These are phyloP conservation scores for Aaosphaeria arxii DNA, from an alignment of 2,329 filamentous ascomycete species.

Conservation along the genomic window DNA sequence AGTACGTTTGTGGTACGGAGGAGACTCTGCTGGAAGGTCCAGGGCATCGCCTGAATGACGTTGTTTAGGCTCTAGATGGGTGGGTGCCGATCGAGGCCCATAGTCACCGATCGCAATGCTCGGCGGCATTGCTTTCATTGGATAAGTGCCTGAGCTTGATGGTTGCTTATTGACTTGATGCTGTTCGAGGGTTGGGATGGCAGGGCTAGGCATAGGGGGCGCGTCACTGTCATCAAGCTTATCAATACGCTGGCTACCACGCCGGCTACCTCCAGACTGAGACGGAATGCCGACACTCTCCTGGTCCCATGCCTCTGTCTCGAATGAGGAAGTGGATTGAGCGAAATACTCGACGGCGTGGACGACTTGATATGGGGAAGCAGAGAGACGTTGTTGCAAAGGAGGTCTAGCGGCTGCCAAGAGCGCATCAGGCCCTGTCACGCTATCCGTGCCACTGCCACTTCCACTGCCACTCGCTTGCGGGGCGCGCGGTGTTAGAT, in stretches of 20 bases:
- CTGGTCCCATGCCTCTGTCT: slow-evolving; percentile 26
- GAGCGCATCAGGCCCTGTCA: no score
- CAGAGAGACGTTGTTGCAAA: slow-evolving; percentile 10
- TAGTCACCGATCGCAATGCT: neutral
- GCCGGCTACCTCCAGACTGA: slow-evolving; percentile 20
- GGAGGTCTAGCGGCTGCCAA: slow-evolving; percentile 5
- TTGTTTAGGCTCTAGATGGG: no score
- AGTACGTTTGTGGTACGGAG: slow-evolving; percentile 14
- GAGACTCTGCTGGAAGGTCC: neutral
- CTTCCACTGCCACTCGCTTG: no score
- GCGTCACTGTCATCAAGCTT: slow-evolving; percentile 19
- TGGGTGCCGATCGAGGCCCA: neutral
- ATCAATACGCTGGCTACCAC: slow-evolving; percentile 15
- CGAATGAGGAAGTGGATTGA: slow-evolving; percentile 24
- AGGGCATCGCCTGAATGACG: no score
- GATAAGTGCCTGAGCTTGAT: neutral
- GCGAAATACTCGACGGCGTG: slow-evolving; percentile 28
- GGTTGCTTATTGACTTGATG: slow-evolving; percentile 1
- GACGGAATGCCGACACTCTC: slow-evolving; percentile 22
- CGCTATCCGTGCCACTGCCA: no score
- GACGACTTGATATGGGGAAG: slow-evolving; percentile 25
- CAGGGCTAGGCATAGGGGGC: slow-evolving; percentile 22
- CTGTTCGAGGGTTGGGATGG: slow-evolving; percentile 14
- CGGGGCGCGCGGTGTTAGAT: no score
- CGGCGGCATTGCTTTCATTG: no score